Evolutionary conservation across 2,329 filamentous ascomycete genomes (phyloP), one percentile per base, ranked within the genome.

Genomic region (Ophiostoma triangulosporum): DNA sequence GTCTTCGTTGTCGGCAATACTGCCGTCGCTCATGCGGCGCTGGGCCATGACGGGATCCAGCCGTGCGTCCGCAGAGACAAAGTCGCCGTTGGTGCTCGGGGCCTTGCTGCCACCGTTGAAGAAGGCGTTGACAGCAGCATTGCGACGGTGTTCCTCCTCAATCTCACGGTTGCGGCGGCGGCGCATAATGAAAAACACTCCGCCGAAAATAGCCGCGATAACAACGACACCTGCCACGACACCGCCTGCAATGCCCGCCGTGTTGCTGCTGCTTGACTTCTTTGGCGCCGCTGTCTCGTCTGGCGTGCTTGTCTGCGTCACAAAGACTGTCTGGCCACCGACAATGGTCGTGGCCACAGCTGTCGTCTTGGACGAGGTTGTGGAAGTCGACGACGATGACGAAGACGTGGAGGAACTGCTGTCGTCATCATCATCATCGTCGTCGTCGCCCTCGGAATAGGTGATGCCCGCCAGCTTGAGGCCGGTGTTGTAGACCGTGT

Each of bases 1-100:
- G 68, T 97, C 91, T 70, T 95, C 83, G 70, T 96, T 94, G 68
- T 97, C 91, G 51, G 90, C 91, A 68, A 97, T 96, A 69, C 90
- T 96, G 61, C 91, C 91, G 64, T 93, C 88, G 70, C 91, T 96
- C 72, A 91, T 78, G 68, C 90, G 81, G 64, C 88, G 78, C 61
- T 89, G 80, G 55, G 84, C 83, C 77, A 94, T 83, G 59, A 89
- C 83, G 7, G 89, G 88, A 60, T 97, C 91, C 54, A 96, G 80
- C 53, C 91, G 81, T 40, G 86, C 83, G 65, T 97, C 91, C 14
- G 81, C 81, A 70, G 87, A 83, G 9, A 86, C 88, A 69, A 81
- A 69, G 57, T 74, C 74, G 57, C 83, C 78, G 65, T 80, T 76
- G 69, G 77, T 81, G 54, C 72, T 71, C 1, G 81, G 80, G 33